Base-by-base conservation (phyloP, 2,329 filamentous ascomycete genomes). In the Diaporthe citrichinensis region DNA sequence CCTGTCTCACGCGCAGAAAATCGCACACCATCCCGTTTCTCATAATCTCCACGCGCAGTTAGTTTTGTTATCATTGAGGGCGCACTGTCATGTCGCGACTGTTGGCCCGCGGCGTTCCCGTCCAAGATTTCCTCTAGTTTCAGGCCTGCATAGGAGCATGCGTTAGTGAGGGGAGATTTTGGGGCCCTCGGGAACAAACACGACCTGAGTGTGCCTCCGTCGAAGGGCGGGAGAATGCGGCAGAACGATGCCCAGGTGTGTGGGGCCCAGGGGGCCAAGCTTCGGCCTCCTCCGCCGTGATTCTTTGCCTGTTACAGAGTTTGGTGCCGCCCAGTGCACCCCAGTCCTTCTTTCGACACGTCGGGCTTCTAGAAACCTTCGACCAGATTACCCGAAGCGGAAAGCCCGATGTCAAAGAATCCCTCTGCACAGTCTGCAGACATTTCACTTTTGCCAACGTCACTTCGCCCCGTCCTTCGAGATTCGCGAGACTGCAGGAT, bases 321-420 rank as follows among this genome's bases (percentile, higher is more conserved):
- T 55, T 51, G 49, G 67, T 49, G 62, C 58, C 44, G 44, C 20
- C 44, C 6, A 23, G 44, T 17, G 20, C 36, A 44, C 58, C 61
- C 61, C 61, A 44, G 39, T 41, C 31, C n/a, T 28, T n/a, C 44
- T n/a, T 44, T 31, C 25, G 41, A 75, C 49, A 55, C n/a, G 34
- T 41, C 65, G 17, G 61, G 15, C 76, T 77, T 77, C 76, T 67
- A 75, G 76, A 77, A 77, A 51, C 5, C 62, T 77, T 77, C 76
- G 20, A 73, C 25, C 55, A 34, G 3, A 51, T 67, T 77, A 14
- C 76, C 62, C 69, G 55, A 75, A 75, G 44, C 39, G 71, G 58
- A 73, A 41, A n/a, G 59, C 55, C 34, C 36, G 46, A 39, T 65
- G 71, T 57, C 71, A 57, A 44, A 58, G 36, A 39, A 57, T 65